Conservation (phyloP, 768 basidiomycete species). For the Phanerochaete sordida region DNA sequence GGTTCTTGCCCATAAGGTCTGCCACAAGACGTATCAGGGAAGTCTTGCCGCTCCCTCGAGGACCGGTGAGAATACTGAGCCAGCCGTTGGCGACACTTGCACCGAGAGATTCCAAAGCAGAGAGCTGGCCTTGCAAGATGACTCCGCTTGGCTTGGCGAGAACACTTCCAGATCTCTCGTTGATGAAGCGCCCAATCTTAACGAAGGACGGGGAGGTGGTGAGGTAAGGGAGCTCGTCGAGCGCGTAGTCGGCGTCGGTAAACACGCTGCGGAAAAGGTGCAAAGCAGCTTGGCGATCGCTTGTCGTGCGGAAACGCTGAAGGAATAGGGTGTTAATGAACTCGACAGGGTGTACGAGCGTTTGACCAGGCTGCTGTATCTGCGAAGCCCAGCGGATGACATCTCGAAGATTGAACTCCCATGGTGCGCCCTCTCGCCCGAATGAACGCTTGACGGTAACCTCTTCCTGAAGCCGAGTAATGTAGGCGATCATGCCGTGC, state of each 20-base stretch:
- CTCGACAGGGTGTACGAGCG: slow-evolving; percentile 48
- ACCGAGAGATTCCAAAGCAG: slow-evolving; percentile 71
- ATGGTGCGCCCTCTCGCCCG: slow-evolving; percentile 80
- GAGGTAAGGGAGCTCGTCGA: slow-evolving; percentile 23
- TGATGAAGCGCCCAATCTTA: slow-evolving; percentile 64
- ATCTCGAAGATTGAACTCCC: slow-evolving; percentile 98
- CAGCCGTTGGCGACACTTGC: slow-evolving; percentile 73
- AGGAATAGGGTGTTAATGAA: slow-evolving; percentile 75
- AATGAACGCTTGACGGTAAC: slow-evolving; percentile 63
- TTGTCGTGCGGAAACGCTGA: slow-evolving; percentile 75
- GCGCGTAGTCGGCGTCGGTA: slow-evolving; percentile 22
- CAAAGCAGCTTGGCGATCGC: slow-evolving; percentile 57
- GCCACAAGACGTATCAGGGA: slow-evolving; percentile 68
- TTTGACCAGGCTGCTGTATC: slow-evolving; percentile 30
- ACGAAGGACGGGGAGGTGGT: slow-evolving; percentile 43
- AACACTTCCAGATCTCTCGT: slow-evolving; percentile 30
- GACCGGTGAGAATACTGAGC: slow-evolving; percentile 87
- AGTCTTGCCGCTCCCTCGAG: slow-evolving; percentile 75
- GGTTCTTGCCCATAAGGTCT: slow-evolving; percentile 57
- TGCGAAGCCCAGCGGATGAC: slow-evolving; percentile 84
- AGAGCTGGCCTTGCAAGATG: slow-evolving; percentile 59
- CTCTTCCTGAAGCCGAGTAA: slow-evolving; percentile 63
- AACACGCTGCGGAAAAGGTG: slow-evolving; percentile 55
- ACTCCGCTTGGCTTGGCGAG: slow-evolving; percentile 40
- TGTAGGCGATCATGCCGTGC: slow-evolving; percentile 79